These are phyloP conservation scores for Syncephalastrum sp. DNA, from an alignment of 371 early-diverging fungal species.

Conservation along the genomic window DNA sequence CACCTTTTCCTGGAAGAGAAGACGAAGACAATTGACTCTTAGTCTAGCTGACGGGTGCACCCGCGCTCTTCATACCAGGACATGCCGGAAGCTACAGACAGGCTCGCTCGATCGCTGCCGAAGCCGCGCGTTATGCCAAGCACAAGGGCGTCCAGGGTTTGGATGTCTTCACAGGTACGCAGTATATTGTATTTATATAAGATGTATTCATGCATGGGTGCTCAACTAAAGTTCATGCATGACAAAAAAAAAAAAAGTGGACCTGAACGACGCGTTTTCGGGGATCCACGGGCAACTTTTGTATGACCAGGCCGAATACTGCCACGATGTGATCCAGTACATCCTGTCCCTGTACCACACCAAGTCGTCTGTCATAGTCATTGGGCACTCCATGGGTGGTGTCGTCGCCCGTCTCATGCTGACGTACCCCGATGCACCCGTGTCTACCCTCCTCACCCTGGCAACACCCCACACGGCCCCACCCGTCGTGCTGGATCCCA, in stretches of 20 bases:
- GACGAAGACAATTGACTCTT: not conserved
- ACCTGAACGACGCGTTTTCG: slow-evolving; percentile 7
- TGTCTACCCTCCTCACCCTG: slow-evolving; percentile 86
- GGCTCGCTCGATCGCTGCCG: slow-evolving; percentile 78
- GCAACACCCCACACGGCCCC: slow-evolving; percentile 87
- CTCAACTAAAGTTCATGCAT: slow-evolving; percentile 51
- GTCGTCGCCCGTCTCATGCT: slow-evolving; percentile 86
- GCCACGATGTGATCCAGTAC: slow-evolving; percentile 75
- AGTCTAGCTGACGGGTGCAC: slow-evolving; percentile 53
- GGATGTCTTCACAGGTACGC: slow-evolving; percentile 83
- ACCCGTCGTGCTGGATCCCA: slow-evolving; percentile 72
- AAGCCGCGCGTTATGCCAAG: slow-evolving; percentile 55
- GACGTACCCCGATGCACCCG: slow-evolving; percentile 70
- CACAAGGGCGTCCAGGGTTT: slow-evolving; percentile 38
- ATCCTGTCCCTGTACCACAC: slow-evolving; percentile 65
- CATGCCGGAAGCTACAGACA: slow-evolving; percentile 91
- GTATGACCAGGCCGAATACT: slow-evolving; percentile 21
- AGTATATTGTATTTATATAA: not conserved
- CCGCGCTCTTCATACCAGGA: slow-evolving; percentile 92
- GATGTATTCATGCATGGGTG: slow-evolving; percentile 25
- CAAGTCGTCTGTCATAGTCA: slow-evolving; percentile 76
- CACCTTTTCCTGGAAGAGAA: not conserved
- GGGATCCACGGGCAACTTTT: too few relatives aligned
- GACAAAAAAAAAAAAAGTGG: slow-evolving; percentile 37
- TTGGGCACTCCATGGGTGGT: slow-evolving; percentile 98